These are phyloP conservation scores for Discostella stelligera DNA, from an alignment of 352 stramenopile genomes.

Conservation along the genomic window DNA sequence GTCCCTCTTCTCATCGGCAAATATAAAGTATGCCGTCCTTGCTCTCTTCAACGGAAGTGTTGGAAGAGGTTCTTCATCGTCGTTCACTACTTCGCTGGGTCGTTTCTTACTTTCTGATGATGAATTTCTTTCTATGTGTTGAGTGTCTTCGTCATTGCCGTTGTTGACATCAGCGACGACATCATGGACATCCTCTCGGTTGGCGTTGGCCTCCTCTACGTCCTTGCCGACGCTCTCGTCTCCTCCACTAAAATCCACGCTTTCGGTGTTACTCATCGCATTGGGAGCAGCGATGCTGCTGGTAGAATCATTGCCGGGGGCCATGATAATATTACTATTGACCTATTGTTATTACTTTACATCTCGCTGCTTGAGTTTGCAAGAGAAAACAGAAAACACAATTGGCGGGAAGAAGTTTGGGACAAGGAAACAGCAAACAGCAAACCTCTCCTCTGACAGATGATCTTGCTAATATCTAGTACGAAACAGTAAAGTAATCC, in stretches of 20 bases:
- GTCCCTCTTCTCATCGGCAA: constrained; percentile 67
- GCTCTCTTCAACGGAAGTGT: constrained; percentile 60
- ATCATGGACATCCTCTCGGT: neutral
- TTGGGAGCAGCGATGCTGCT: neutral
- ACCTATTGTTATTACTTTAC: too few relatives aligned
- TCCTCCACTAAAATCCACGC: neutral
- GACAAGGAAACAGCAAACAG: too few relatives aligned
- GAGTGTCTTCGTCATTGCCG: neutral
- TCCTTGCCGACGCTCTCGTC: neutral
- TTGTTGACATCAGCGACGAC: neutral
- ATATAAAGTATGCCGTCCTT: constrained; percentile 78
- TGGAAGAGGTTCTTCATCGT: constrained; percentile 34
- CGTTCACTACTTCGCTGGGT: constrained; percentile 4
- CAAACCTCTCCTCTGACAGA: too few relatives aligned
- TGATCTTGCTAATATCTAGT: too few relatives aligned
- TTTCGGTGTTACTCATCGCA: neutral
- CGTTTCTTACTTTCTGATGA: constrained; percentile 12
- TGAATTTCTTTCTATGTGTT: neutral
- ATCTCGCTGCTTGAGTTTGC: too few relatives aligned
- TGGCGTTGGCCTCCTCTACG: neutral
- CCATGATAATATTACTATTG: too few relatives aligned
- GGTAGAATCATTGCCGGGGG: neutral
- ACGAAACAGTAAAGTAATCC: too few relatives aligned
- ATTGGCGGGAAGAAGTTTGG: too few relatives aligned
- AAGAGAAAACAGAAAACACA: too few relatives aligned